Conservation (phyloP, 768 basidiomycete genomes). For the Tremella fuciformis region DNA sequence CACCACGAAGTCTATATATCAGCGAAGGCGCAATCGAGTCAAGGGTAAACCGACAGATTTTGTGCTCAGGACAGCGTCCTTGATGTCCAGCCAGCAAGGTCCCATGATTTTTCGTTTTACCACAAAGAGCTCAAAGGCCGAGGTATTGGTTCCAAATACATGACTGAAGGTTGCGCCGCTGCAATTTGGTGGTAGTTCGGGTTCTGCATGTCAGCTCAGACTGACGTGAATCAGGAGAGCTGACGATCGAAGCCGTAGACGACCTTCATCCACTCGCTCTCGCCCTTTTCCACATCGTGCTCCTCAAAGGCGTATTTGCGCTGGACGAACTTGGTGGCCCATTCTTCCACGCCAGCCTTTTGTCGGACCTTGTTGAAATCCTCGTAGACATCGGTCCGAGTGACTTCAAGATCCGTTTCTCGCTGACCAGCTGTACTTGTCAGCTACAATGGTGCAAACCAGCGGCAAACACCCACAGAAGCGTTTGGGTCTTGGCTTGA, state of each 20-base stretch:
- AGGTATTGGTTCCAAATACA: constrained; percentile 88
- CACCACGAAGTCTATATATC: constrained; percentile 90
- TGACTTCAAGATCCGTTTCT: constrained; percentile 74
- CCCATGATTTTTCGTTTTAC: constrained; percentile 98
- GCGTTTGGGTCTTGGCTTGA: constrained; percentile 71
- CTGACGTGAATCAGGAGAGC: constrained; percentile 26
- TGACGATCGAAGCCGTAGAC: constrained; percentile 82
- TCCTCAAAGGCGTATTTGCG: constrained; percentile 91
- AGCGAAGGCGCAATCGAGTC: neutral
- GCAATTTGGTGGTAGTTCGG: constrained; percentile 67
- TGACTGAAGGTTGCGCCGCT: constrained; percentile 78
- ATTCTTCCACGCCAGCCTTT: constrained; percentile 69
- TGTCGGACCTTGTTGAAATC: constrained; percentile 80
- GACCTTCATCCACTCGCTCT: constrained; percentile 87
- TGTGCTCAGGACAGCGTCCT: constrained; percentile 68
- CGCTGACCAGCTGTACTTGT: constrained; percentile 56
- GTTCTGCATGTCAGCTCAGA: constrained; percentile 57
- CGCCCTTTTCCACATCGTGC: constrained; percentile 69
- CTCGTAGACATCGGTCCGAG: constrained; percentile 66
- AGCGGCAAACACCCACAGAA: constrained; percentile 54
- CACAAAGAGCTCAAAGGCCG: constrained; percentile 86
- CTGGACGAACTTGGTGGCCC: constrained; percentile 78
- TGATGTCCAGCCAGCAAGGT: constrained; percentile 91
- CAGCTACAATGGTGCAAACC: constrained; percentile 1
- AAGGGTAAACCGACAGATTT: constrained; percentile 64